Conservation (phyloP, 1,284 basidiomycete species). For the Lignosus rhinocerotis region DNA sequence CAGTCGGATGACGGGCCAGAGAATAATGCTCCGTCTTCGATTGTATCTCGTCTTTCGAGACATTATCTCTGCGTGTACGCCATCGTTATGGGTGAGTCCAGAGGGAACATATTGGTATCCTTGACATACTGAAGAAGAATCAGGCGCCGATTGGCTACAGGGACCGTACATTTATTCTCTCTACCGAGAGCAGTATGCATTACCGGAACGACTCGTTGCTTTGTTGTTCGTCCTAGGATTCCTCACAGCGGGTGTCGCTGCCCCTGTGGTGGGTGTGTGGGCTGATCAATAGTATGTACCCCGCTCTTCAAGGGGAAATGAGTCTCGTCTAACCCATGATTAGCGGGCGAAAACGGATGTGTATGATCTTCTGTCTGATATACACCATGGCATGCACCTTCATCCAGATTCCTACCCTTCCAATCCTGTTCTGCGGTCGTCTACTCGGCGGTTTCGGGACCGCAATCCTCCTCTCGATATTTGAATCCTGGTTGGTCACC, state of each 20-base stretch:
- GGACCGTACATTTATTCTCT: constrained; percentile 75
- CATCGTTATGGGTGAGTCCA: constrained; percentile 64
- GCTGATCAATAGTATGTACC: constrained; percentile 69
- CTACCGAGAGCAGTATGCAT: constrained; percentile 67
- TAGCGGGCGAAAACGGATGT: constrained; percentile 67
- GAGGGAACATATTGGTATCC: background rate
- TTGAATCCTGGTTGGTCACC: constrained; percentile 75
- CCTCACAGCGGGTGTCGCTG: constrained; percentile 64
- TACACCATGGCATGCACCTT: constrained; percentile 60
- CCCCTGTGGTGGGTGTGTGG: constrained; percentile 73
- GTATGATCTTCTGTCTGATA: constrained; percentile 66
- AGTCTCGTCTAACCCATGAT: background rate
- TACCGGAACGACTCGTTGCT: constrained; percentile 64
- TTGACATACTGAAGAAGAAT: background rate
- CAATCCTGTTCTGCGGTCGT: constrained; percentile 60
- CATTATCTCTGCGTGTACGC: constrained; percentile 70
- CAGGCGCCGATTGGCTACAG: constrained; percentile 79
- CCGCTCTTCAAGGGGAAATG: background rate
- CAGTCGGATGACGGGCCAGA: constrained; percentile 26
- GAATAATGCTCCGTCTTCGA: constrained; percentile 18
- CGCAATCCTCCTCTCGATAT: constrained; percentile 72
- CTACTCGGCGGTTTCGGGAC: constrained; percentile 69
- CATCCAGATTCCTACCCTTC: constrained; percentile 55
- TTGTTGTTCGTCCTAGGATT: constrained; percentile 74
- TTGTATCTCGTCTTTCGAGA: constrained; percentile 44